Evolutionary conservation across 2,329 filamentous ascomycete species (phyloP), one percentile per base, ranked within the genome.

Genomic region (Macrophomina pseudophaseolina): DNA sequence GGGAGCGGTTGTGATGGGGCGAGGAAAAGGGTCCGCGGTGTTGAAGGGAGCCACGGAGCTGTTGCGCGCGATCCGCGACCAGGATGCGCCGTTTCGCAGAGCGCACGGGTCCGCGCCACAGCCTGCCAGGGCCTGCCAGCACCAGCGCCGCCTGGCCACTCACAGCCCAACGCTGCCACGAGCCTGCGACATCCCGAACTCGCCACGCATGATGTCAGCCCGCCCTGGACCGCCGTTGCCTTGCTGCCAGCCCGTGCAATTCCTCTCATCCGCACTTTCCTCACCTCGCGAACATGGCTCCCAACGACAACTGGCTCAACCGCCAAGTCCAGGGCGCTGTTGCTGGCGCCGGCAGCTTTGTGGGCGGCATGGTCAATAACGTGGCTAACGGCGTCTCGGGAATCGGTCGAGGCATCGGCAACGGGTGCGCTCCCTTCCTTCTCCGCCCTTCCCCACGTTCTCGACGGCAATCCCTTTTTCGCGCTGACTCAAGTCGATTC

Each of bases 351-450:
- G 81, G 82, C 49, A 81, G 78, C 70, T 79, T 80, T 62, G 79
- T 78, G 0, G 80, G 80, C 28, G 78, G 79, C 11, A 74, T 81
- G 28, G 75, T 83, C 28, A 78, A 77, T 23, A 75, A 77, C 38
- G 79, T 82, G 9, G 82, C 81, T 5, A 81, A 80, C 69, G 78
- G 80, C 49, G 80, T 84, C 54, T 82, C 82, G 58, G 81, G 79
- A 33, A 79, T 81, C 23, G 82, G 82, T 8, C 76, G 76, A 66
- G 81, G 81, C 6, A 74, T 82, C 44, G 81, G 81, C 5, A 70
- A 76, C 32, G 75, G 74, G 79, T 81, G 74, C 66, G 76, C 68
- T 62, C 65, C 40, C 53, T 66, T 54, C 54, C 35, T 46, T 60
- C 58, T 28, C n/a, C 7, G 56, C 62, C 56, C 16, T 40, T 59